Conservation (phyloP, 2,329 filamentous ascomycete species). For the Boeremia lycopersici region DNA sequence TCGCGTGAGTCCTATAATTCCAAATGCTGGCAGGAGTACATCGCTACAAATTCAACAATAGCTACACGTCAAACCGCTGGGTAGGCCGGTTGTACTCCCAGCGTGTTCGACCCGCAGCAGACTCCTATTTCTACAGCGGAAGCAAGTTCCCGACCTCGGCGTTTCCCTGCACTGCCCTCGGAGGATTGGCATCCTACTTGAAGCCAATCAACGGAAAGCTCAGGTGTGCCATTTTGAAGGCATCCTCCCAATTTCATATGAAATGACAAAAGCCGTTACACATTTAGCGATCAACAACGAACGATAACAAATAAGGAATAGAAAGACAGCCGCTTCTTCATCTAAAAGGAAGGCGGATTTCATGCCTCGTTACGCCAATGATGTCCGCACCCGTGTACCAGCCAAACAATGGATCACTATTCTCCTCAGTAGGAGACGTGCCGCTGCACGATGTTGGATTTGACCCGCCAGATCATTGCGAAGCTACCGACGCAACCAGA, state of each 20-base stretch:
- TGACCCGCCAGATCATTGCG: neutral
- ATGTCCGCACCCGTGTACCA: neutral
- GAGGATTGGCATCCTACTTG: neutral
- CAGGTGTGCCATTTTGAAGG: neutral
- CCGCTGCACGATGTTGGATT: neutral
- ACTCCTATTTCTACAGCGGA: neutral
- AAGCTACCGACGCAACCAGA: neutral
- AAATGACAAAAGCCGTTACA: neutral
- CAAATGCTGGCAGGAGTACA: too few species aligned
- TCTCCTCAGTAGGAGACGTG: neutral
- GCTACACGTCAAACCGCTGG: too few species aligned
- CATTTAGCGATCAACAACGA: neutral
- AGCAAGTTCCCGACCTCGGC: neutral
- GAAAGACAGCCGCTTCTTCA: neutral
- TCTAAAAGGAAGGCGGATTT: neutral
- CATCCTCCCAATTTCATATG: neutral
- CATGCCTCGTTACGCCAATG: neutral
- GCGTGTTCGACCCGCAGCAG: too few species aligned
- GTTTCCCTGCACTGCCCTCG: neutral
- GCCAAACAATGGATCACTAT: neutral
- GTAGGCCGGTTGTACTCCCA: too few species aligned
- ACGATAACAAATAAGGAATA: neutral
- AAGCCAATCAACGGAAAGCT: neutral
- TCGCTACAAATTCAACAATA: too few species aligned
- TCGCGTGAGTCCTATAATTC: too few species aligned